Conservation (phyloP, 2,329 filamentous ascomycete species). For the Aspergillus tubingensis region DNA sequence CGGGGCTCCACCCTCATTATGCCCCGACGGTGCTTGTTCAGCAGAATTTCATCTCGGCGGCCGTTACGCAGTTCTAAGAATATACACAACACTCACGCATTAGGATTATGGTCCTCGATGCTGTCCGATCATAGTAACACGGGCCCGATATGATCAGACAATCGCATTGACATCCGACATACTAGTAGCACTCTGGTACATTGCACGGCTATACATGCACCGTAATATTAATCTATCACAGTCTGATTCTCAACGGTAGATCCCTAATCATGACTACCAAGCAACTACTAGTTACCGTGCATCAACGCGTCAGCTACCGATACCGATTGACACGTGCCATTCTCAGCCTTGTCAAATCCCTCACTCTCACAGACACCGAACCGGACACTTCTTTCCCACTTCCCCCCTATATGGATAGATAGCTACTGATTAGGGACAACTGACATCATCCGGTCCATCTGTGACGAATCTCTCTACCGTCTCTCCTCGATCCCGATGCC, state of each 20-base stretch:
- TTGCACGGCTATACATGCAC: too few species aligned
- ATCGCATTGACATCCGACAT: background rate
- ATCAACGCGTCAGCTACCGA: background rate
- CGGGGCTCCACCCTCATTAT: background rate
- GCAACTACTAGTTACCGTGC: background rate
- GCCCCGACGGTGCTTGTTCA: background rate
- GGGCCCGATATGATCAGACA: background rate
- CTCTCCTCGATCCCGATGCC: background rate
- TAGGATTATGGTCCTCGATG: background rate
- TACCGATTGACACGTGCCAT: slow-evolving; percentile 3
- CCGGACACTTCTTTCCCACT: background rate
- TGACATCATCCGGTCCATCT: slow-evolving; percentile 1
- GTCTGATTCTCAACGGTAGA: background rate
- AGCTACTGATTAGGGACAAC: background rate
- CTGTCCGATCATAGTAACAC: background rate
- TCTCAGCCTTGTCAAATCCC: slow-evolving; percentile 12
- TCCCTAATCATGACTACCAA: background rate
- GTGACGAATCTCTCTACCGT: background rate
- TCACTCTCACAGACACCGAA: background rate
- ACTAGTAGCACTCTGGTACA: background rate
- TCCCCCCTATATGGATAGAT: background rate
- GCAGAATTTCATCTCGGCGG: background rate
- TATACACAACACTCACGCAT: background rate
- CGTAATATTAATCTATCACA: background rate
- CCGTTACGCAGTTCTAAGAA: background rate